Base-by-base conservation (phyloP, 1,284 basidiomycete species). In the Hymenochaete sp. region DNA sequence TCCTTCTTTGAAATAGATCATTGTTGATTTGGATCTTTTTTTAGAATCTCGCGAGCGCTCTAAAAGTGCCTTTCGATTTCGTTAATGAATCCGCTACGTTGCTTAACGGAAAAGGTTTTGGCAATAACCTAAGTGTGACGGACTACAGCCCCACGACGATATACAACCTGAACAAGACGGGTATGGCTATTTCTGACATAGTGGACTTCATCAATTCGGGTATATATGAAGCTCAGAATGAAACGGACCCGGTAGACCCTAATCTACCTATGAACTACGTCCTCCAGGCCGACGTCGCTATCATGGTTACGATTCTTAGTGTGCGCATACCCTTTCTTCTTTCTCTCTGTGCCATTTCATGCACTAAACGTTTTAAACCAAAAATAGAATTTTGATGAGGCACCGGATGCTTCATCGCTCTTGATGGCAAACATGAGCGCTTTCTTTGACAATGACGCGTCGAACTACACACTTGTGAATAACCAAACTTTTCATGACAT, bases 271-370 rank as follows among this genome's bases (percentile, higher is more conserved):
- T 28, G 13, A 44, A 44, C 19, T 40, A 18, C 13, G 29, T 47
- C 10, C 31, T 44, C 16, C 42, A 47, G 33, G 37, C 41, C 4
- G 43, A 42, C 24, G 32, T 48, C n/a, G n/a, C 21, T 2, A 14
- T 51, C 11, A 48, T 48, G 39, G 4, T 13, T 18, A 41, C 38
- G 14, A 35, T 51, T 22, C 21, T 51, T 6, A 33, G 41, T n/a
- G 49, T 51, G 28, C 24, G 38, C 19, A 10, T 18, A 6, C 21
- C 16, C 21, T 9, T 42, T 10, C n/a, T n/a, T n/a, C n/a, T n/a
- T n/a, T n/a, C n/a, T n/a, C n/a, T n/a, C n/a, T n/a, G n/a, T n/a
- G n/a, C n/a, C n/a, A n/a, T n/a, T n/a, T n/a, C n/a, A n/a, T n/a
- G n/a, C n/a, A n/a, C n/a, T n/a, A n/a, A n/a, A n/a, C n/a, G n/a